Percentiles rank a stretch among this genome's conserved stretches.
These are phyloP conservation scores for Tetrahymena elliotti DNA, from an alignment of 73 alveolate genomes.

Conservation along the genomic window DNA sequence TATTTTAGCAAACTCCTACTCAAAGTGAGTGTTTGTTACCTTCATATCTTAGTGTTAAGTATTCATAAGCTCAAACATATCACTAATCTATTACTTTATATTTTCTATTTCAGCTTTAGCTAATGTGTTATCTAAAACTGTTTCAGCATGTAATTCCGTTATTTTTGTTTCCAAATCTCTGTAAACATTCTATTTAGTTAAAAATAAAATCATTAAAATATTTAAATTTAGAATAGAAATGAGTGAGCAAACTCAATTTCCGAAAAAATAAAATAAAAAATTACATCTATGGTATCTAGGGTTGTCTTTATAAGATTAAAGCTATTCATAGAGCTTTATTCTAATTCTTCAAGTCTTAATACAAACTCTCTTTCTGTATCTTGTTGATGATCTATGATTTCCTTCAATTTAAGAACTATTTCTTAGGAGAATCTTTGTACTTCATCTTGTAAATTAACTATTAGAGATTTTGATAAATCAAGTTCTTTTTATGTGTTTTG, in stretches of 20 bases:
- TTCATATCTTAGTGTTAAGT: not conserved
- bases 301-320: not conserved
- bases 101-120: not conserved
- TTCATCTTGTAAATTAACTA: not conserved
- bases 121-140: not conserved
- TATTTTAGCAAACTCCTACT: not conserved
- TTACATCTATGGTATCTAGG: not conserved
- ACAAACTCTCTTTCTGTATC: not conserved
- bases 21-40: not conserved
- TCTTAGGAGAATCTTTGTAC: not conserved
- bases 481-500: not conserved
- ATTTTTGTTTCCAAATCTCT: not conserved
- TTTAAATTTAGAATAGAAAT: too few species aligned
- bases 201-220: not conserved
- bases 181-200: not conserved
- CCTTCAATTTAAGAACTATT: not conserved
- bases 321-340: not conserved
- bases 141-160: not conserved
- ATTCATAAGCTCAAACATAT: not conserved
- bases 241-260: not conserved
- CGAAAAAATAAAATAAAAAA: not conserved
- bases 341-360: not conserved
- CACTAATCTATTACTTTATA: not conserved
- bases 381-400: not conserved
- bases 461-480: not conserved